Evolutionary conservation across 345 rosid genomes (phyloP), one percentile per base, ranked within the genome.

Genomic region (Zanthoxylum bungeanum): DNA sequence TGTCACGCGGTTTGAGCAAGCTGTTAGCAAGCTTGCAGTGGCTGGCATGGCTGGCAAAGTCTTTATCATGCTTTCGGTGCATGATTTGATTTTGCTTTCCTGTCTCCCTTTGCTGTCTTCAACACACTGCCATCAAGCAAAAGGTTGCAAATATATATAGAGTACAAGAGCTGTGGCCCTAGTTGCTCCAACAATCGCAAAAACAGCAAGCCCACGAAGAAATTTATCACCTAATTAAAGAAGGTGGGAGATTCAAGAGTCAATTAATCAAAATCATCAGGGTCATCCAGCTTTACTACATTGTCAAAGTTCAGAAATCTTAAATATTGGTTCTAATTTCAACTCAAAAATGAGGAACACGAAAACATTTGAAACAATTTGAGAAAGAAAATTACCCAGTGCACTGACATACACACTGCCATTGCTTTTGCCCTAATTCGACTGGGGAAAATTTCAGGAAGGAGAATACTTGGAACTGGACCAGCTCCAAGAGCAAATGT

Each of bases 401-500:
- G 98, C 69, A 95, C 99, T 34, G 97, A 91, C 97, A 95, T 82
- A 68, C 99, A 95, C 70, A 92, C 68, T 6, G 98, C 98, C 97
- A 92, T 89, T 77, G 99, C 98, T 81, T 88, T 95, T 37, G 98
- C 99, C 75, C 99, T 82, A 42, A 95, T 95, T 65, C 94, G 92
- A 80, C 85, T 81, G 34, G 97, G 88, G 72, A 95, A 92, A 52
- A 95, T 95, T 72, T 95, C 99, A 65, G 99, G 97, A 14, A 95
- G 88, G 73, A 95, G 98, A 58, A 95, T 89, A 81, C 91, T 82
- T 24, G 99, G 98, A 75, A 95, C 98, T 58, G 98, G 99, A 69
- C 99, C 99, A 78, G 98, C 99, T 85, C 99, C 99, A 22, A 91
- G 33, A 31, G 99, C 88, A 81, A 95, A 95, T 59, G 98, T 82